Percentiles rank a stretch among this genome's conserved stretches.
Evolutionary conservation across 2,329 filamentous ascomycete genomes (phyloP).

Genomic region (Fusarium sp.): DNA sequence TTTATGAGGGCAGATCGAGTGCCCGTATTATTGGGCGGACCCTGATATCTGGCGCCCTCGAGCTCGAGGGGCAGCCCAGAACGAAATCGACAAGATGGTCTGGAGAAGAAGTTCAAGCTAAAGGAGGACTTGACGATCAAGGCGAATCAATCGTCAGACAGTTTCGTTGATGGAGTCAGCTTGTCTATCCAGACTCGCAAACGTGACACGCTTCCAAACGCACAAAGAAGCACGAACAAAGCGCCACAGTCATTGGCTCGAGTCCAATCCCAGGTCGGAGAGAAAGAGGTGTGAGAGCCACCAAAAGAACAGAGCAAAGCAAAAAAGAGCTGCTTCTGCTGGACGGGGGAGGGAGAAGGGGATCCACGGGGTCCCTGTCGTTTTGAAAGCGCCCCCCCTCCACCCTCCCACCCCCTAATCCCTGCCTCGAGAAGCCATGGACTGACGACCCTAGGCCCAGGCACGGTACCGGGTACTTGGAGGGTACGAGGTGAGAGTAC

Average conservation of each 20-base stretch:
- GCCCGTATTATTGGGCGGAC: neutral
- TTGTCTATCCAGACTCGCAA: slow-evolving; percentile 5
- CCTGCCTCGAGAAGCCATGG: slow-evolving; percentile 23
- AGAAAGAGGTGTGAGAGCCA: neutral
- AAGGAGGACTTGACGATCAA: neutral
- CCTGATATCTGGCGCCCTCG: neutral
- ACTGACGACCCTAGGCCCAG: slow-evolving; percentile 14
- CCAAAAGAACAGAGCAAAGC: neutral
- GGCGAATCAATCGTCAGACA: neutral
- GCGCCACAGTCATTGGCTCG: slow-evolving; percentile 22
- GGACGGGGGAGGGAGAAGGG: neutral
- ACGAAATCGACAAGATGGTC: neutral
- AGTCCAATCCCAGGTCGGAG: slow-evolving; percentile 18
- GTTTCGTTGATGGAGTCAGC: slow-evolving; percentile 6
- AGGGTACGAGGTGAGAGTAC: neutral
- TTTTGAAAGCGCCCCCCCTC: slow-evolving; percentile 24
- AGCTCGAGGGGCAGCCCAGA: neutral
- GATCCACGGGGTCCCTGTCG: slow-evolving; percentile 20
- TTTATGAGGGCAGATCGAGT: neutral
- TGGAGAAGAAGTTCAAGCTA: neutral
- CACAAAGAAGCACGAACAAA: slow-evolving; percentile 27
- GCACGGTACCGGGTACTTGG: slow-evolving; percentile 33
- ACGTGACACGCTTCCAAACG: slow-evolving; percentile 29
- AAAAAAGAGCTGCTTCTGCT: neutral
- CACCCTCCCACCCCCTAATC: slow-evolving; percentile 23